Percentiles rank a stretch among this genome's conserved stretches.
Evolutionary conservation across 140 eudicot genomes (phyloP).

Genomic region (Stevia rebaudiana): DNA sequence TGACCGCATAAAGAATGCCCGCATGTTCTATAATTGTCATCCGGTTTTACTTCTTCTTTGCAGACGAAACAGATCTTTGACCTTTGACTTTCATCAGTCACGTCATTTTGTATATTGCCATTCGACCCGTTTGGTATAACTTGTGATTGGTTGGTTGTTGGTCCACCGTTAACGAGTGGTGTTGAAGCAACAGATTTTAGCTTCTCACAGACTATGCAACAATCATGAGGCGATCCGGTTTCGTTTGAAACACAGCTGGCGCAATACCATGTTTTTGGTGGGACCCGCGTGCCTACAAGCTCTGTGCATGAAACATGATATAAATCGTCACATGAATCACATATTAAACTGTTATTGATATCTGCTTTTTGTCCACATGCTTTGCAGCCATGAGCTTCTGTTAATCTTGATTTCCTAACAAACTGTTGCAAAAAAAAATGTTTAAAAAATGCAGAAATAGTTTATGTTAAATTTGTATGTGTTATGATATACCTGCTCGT

Average conservation of each 20-base stretch:
- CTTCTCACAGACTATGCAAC: conserved; percentile 63
- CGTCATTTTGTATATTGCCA: background rate
- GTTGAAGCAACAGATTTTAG: conserved; percentile 23
- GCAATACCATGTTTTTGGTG: conserved; percentile 71
- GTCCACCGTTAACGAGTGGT: background rate
- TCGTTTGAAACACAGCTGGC: conserved; percentile 50
- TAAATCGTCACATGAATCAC: conserved; percentile 80
- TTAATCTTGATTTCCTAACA: conserved; percentile 30
- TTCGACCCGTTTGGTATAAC: conserved; percentile 38
- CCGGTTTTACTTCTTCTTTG: conserved; percentile 28
- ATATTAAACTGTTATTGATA: conserved; percentile 48
- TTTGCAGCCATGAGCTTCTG: conserved; percentile 43
- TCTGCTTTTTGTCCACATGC: conserved; percentile 53
- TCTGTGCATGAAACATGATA: conserved; percentile 66
- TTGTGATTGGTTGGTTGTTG: conserved; percentile 22
- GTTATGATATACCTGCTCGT: conserved; percentile 48
- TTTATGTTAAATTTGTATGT: background rate
- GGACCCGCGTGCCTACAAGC: conserved; percentile 49
- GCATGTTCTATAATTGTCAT: conserved; percentile 47
- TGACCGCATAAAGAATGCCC: conserved; percentile 56
- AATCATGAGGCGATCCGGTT: conserved; percentile 50
- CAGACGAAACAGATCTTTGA: conserved; percentile 47
- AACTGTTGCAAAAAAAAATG: conserved; percentile 34
- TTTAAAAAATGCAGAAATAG: background rate
- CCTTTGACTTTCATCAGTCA: conserved; percentile 22